A percentile compares a stretch with the other conserved stretches of the same genome.
phyloP scores from a whole-genome alignment of 495 filamentous ascomycete species.

The Sordaria brevicollis region DNA sequence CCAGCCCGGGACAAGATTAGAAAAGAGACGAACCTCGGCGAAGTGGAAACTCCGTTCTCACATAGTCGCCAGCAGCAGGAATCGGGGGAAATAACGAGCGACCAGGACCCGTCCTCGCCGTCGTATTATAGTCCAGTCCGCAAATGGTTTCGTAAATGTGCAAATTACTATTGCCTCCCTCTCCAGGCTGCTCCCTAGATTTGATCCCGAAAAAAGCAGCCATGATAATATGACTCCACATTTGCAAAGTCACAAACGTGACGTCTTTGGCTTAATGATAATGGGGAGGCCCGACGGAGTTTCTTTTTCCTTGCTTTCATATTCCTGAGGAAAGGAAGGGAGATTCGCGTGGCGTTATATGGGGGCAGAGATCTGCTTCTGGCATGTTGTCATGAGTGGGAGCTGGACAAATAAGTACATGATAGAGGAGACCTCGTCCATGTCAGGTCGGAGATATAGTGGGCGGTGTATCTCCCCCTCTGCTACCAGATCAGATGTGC shows the following conservation, averaged over 20 bases:
- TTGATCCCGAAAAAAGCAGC: not conserved
- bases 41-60: not conserved
- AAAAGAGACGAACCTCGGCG: not conserved
- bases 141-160: not conserved
- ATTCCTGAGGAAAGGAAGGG: not conserved
- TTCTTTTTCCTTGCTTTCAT: not conserved
- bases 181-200: not conserved
- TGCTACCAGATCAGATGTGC: not conserved
- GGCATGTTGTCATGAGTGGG: too few relatives aligned
- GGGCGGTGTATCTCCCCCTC: not conserved
- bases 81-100: not conserved
- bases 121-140: not conserved
- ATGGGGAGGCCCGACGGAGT: not conserved
- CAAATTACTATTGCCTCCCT: not conserved
- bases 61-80: not conserved
- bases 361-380: not conserved
- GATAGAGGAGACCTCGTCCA: not conserved
- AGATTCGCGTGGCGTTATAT: not conserved
- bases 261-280: not conserved
- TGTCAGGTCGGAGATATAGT: not conserved
- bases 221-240: not conserved
- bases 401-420: too few relatives aligned
- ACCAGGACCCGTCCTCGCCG: not conserved
- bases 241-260: not conserved
- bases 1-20: not conserved